Evolutionary conservation across 345 rosid genomes (phyloP), one percentile per base, ranked within the genome.

Genomic region (Geranium rotundifolium): DNA sequence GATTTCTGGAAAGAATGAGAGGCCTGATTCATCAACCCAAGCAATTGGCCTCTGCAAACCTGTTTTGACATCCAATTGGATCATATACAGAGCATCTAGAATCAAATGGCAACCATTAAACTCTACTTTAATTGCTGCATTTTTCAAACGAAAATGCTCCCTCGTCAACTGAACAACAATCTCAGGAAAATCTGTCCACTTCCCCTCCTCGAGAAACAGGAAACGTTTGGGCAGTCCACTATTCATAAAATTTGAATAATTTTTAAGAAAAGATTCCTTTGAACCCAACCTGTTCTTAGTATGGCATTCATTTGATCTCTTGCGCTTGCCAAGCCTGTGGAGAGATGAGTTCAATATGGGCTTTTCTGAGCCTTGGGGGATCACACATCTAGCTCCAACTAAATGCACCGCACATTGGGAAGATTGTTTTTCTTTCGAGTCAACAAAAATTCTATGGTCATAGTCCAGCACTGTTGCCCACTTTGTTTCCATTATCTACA

Each of bases 21-120:
- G 16, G 52, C 80, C 84, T 1, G 69, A 68, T 46, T 80, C 82
- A 60, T 80, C 84, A 72, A 80, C 77, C 84, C 84, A 80, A 31
- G 78, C 82, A 63, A 80, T 77, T 18, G 71, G 62, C 54, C 69
- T 61, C 65, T 73, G 74, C 14, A 39, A 39, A 56, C 76, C 78
- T 3, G 72, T 65, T 46, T 56, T 63, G 56, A 67, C 18, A 57
- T 80, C 80, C 46, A 74, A 5, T 9, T 60, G 71, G 29, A 67
- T 37, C 82, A 80, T 80, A 57, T 71, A 71, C 67, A 77, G 18
- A 59, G 75, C 60, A 71, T 80, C 82, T n/a, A 80, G 67, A 57
- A 77, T 31, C 52, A 65, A 75, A 18, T 52, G 65, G 41, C 15
- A 66, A 5, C 75, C 73, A 34, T 73, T 68, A 7, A 69, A 71